Base-by-base conservation (phyloP, 305 asterid species). In the Fraxinus latifolia region DNA sequence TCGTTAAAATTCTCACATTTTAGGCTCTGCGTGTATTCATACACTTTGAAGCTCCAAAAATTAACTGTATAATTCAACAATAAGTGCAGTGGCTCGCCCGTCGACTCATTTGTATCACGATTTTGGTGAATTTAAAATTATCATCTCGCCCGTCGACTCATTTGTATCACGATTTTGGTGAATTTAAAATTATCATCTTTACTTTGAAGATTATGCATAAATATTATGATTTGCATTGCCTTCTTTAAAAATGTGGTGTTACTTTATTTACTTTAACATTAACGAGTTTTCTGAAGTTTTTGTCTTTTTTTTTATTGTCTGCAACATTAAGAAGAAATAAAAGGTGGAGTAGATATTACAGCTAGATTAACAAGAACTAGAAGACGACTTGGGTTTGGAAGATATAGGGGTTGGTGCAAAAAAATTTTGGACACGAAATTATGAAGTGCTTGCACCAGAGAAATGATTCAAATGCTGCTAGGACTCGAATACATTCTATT, bases 391-490 rank as follows among this genome's bases (percentile, higher is more conserved):
- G 53, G n/a, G 53, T 42, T 12, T 42, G n/a, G 53, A 42, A 9
- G 50, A 42, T 9, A 4, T 11, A 11, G 50, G 50, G 4, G 3
- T 11, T 42, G 53, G 5, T 42, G 53, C n/a, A 2, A 3, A 42
- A 42, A 82, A 81, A 77, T 80, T 80, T 92, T 37, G 90, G 93
- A 91, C 78, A 85, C 93, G 4, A 92, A 92, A 86, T 81, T 92
- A 67, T 94, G 98, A 97, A 95, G 93, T 76, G 98, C 97, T 4
- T 93, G 97, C 75, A 96, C 97, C 0, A 96, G 97, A 32, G 93
- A 92, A 31, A 89, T 92, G 97, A 94, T 91, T 65, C 95, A 91
- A 77, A 87, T 92, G 89, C 97, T 97, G 78, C 79, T 76, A 58
- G 90, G 88, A 92, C 85, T 91, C 95, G 0, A 89, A 82, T 37